Base-by-base conservation (phyloP, 2,329 filamentous ascomycete species). In the Trichoderma gracile region DNA sequence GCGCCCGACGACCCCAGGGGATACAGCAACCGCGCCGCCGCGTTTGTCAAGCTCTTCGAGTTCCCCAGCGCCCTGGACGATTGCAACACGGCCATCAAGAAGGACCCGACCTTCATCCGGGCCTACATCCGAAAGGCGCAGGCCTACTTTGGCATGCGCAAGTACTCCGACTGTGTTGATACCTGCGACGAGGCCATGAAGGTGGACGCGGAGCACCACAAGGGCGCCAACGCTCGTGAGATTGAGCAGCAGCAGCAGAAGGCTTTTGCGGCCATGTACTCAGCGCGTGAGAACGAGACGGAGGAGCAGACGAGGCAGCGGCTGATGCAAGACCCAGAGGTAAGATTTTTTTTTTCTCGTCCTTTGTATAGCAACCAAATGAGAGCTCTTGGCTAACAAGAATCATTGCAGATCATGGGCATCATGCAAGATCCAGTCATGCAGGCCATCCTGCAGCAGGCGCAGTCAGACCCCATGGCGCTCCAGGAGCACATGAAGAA, bases 401-500 rank as follows among this genome's bases (percentile, higher is more conserved):
- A 19, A n/a, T 12, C 25, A 40, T 25, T 15, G 17, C 15, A 83
- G 88, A 97, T 98, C 76, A 91, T 96, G 85, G 79, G 82, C 68
- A 94, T 97, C 74, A 91, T 98, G 79, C 89, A 93, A 77, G 95
- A 99, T 74, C 95, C 95, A 17, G 89, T 99, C 74, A 98, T 99
- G 94, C 93, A 99, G 80, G 90, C 90, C 69, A 97, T 97, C 70
- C 86, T 98, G 64, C 93, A 98, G 77, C 95, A 99, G 80, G 95
- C 95, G 52, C 96, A 98, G 83, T 88, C 87, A 63, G 91, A 99
- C 73, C 95, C 95, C 19, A 90, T 90, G 55, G 95, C 95, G 52
- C 86, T 99, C 68, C 90, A 96, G 76, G 94, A 99, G 78, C 96
- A 99, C 79, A 97, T 99, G 91, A 91, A 89, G 82, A 99, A 98